Base-by-base conservation (phyloP, 2,329 filamentous ascomycete genomes). In the Ceratocystis huliohia region DNA sequence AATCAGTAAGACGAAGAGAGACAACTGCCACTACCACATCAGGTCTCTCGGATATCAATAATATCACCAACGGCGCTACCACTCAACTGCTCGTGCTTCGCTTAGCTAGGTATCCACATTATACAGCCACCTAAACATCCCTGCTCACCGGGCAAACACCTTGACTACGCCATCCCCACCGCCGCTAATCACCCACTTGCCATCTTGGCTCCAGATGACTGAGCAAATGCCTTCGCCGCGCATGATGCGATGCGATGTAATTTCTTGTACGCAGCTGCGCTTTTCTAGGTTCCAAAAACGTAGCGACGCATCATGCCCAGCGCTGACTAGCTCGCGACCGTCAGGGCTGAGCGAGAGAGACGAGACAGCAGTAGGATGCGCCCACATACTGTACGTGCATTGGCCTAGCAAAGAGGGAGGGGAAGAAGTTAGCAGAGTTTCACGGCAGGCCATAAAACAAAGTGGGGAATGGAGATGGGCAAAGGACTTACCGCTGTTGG, bases 381-480 rank as follows among this genome's bases (percentile, higher is more conserved):
- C 94, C 68, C 97, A 85, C 94, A 99, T 99, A 73, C 89, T 95
- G 77, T 99, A 99, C 70, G 94, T 97, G 78, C 92, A 96, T 91
- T 99, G 94, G 67, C 94, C 94, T 97, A 25, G 20, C 20, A 13
- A 28, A 2, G 22, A 25, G 20, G 48, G 48, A 15, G n/a, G 46
- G 17, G n/a, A 25, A 15, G 20, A 53, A 30, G 41, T 64, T 62
- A 41, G 15, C 45, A 20, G 25, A 13, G 2, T 15, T 20, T 15
- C 48, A 53, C 17, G 17, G 45, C 3, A 53, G 20, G 13, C 15
- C 3, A 15, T 1, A 48, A 20, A 10, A 13, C 3, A 13, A 37
- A 13, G 33, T 13, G 10, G 33, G 33, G 13, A 37, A 37, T 15
- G 48, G 46, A 50, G 13, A 50, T 50, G n/a, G 46, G 4, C 30